These are phyloP conservation scores for Phytophthora foliorum DNA, from an alignment of 352 stramenopile genomes.

Conservation along the genomic window DNA sequence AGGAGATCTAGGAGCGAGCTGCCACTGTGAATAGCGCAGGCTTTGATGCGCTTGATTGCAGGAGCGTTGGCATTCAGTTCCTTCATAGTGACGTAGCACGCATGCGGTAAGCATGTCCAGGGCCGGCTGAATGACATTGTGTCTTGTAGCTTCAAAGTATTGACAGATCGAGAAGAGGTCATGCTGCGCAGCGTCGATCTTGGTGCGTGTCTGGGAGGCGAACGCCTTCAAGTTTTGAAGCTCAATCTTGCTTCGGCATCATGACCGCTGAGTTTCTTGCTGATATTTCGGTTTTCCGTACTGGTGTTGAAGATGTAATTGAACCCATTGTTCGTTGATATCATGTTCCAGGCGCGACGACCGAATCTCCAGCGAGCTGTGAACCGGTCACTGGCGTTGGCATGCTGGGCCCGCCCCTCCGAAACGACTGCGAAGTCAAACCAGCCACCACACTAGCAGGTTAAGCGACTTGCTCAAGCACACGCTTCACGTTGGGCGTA, in stretches of 20 bases:
- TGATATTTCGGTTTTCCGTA: constrained; percentile 4
- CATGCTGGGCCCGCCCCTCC: too few relatives aligned
- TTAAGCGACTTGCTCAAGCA: too few relatives aligned
- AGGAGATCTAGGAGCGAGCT: constrained; percentile 14
- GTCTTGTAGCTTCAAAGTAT: constrained; percentile 1
- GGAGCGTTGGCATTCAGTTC: constrained; percentile 3
- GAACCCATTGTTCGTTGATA: constrained; percentile 28
- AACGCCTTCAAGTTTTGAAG: too few relatives aligned
- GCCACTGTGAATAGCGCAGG: background rate
- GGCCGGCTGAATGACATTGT: constrained; percentile 15
- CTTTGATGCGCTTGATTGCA: constrained; percentile 11
- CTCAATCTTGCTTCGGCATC: background rate
- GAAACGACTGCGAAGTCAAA: too few relatives aligned
- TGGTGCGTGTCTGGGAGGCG: too few relatives aligned
- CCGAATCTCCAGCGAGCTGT: constrained; percentile 18
- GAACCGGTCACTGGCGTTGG: too few relatives aligned
- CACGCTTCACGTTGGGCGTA: too few relatives aligned
- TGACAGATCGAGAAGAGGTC: constrained; percentile 13
- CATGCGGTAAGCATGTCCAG: constrained; percentile 20
- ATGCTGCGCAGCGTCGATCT: too few relatives aligned
- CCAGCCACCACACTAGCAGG: too few relatives aligned
- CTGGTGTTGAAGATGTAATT: constrained; percentile 23
- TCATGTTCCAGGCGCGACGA: constrained; percentile 26
- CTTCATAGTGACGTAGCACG: constrained; percentile 20
- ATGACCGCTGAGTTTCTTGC: background rate